Percentiles rank a stretch among this genome's conserved stretches.
Conservation (phyloP, 768 basidiomycete genomes). For the Phlebiopsis gigantea region DNA sequence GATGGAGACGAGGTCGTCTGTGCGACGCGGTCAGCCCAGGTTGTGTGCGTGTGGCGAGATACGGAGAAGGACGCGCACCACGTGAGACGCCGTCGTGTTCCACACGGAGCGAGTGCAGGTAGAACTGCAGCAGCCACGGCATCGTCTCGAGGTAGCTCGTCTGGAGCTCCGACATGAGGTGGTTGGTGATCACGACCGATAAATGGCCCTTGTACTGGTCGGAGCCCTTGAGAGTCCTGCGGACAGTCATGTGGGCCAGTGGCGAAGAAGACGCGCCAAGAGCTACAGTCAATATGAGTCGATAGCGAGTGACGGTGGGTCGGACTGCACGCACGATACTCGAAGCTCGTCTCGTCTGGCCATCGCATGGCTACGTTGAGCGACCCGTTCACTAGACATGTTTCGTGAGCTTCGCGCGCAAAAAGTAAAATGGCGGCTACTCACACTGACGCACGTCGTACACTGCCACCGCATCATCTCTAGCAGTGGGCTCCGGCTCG, state of each 20-base stretch:
- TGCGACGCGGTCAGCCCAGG: neutral
- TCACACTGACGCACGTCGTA: slow-evolving; percentile 49
- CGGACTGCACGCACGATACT: slow-evolving; percentile 46
- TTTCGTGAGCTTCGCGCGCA: neutral
- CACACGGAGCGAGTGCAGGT: slow-evolving; percentile 70
- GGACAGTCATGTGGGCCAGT: slow-evolving; percentile 52
- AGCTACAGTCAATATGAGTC: slow-evolving; percentile 26
- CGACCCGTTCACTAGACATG: slow-evolving; percentile 33
- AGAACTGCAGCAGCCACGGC: slow-evolving; percentile 90
- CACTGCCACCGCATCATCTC: slow-evolving; percentile 31
- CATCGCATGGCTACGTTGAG: slow-evolving; percentile 56
- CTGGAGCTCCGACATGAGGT: slow-evolving; percentile 35
- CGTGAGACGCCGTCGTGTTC: slow-evolving; percentile 40
- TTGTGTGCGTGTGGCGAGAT: neutral
- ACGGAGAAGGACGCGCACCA: slow-evolving; percentile 34
- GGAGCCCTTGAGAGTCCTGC: slow-evolving; percentile 66
- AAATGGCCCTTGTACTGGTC: slow-evolving; percentile 77
- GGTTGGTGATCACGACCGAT: slow-evolving; percentile 60
- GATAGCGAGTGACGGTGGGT: neutral
- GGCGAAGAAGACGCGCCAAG: slow-evolving; percentile 31
- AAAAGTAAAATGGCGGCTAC: slow-evolving; percentile 8
- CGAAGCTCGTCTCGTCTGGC: slow-evolving; percentile 44
- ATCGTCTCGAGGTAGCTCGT: slow-evolving; percentile 84
- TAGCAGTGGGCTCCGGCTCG: slow-evolving; percentile 43
- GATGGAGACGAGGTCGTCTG: slow-evolving; percentile 61